A percentile compares a stretch with the other conserved stretches of the same genome.
Conservation (phyloP, 169 alveolate species). For the Eimeria maxima region DNA sequence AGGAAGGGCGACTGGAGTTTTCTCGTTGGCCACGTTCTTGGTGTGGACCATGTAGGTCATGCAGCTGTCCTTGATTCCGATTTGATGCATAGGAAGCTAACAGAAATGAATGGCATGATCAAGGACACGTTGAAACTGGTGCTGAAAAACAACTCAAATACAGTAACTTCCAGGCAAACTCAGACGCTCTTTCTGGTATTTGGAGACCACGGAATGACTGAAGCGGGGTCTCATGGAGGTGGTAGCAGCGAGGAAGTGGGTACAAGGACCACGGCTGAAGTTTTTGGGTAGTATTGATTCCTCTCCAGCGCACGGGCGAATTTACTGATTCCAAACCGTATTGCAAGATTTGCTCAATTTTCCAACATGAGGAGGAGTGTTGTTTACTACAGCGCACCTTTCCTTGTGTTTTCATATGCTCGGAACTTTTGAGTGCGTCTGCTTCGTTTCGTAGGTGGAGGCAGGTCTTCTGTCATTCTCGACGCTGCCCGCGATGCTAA, state of each 20-base stretch:
- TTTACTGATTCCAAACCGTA: background rate
- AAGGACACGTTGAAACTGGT: slow-evolving; percentile 23
- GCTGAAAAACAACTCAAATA: background rate
- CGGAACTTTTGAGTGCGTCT: background rate
- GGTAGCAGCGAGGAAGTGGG: slow-evolving; percentile 86
- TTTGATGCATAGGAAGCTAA: slow-evolving; percentile 84
- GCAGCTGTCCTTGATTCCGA: slow-evolving; percentile 83
- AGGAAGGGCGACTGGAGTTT: slow-evolving; percentile 83
- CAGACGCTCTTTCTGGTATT: slow-evolving; percentile 86
- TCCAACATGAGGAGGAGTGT: background rate
- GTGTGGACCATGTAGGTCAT: slow-evolving; percentile 93
- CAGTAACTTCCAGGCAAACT: background rate
- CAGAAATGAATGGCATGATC: slow-evolving; percentile 38
- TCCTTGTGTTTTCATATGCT: background rate
- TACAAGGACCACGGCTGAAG: background rate
- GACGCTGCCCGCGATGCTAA: slow-evolving; percentile 67
- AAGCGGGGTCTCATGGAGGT: slow-evolving; percentile 92
- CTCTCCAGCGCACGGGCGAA: background rate
- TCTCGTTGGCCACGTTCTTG: slow-evolving; percentile 89
- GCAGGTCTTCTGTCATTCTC: slow-evolving; percentile 60
- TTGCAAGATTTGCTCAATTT: background rate
- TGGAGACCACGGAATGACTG: slow-evolving; percentile 94
- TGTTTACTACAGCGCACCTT: background rate
- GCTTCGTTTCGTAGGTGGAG: slow-evolving; percentile 23
- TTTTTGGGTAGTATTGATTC: background rate